Evolutionary conservation across 148 eudicot genomes (phyloP), one percentile per base, ranked within the genome.

Genomic region (Salicornia ramosissima): DNA sequence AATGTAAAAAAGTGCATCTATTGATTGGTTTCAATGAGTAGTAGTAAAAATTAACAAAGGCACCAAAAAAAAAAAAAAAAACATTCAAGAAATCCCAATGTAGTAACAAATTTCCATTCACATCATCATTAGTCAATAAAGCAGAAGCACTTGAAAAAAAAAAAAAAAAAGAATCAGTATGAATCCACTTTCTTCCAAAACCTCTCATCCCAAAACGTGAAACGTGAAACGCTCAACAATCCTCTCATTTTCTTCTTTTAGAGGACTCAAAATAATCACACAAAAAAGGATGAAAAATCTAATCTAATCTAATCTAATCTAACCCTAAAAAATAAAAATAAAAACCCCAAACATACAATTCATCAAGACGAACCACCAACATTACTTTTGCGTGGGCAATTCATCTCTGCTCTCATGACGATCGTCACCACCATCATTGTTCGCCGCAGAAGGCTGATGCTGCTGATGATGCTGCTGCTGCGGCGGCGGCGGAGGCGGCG

Each of bases 401-500:
- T 56, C 53, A 4, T 45, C 49, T 14, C 9, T 22, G 2, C n/a
- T 34, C 29, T 26, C 42, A 31, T 50, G 6, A 13, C 16, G 34
- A n/a, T n/a, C n/a, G n/a, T n/a, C n/a, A 43, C 33, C 33, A 14
- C 34, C 50, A 0, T 56, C 72, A 28, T 55, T 5, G 28, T 64
- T 42, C 0, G 62, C 12, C 0, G 51, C 50, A 15, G 50, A 3
- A 46, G 50, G 50, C 50, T 46, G 50, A 3, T 46, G 50, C 19
- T 46, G 18, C 18, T 10, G 33, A n/a, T 46, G 50, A 12, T 46
- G 50, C 19, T 46, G 18, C 2, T 11, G 33, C 39, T 5, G 10
- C 6, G 9, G 25, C 18, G 50, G 72, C 24, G 36, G 63, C 63
- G n/a, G 63, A 2, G 63, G 63, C 7, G 65, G 74, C 2, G 65